Evolutionary conservation across 2,329 filamentous ascomycete species (phyloP).

Genomic region (Annulohypoxylon truncatum): DNA sequence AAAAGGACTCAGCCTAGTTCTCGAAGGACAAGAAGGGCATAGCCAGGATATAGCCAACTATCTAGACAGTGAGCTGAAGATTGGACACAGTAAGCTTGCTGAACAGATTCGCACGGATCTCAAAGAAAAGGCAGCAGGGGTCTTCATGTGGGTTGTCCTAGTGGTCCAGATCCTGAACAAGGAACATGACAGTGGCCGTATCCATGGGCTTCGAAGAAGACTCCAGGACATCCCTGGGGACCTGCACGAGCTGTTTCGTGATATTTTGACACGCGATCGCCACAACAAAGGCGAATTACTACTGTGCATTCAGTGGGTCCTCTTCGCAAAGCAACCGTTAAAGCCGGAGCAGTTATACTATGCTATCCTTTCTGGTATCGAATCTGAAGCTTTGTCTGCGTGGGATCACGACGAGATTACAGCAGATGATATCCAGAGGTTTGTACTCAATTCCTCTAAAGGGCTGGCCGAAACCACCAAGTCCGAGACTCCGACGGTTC

Average conservation of each 20-base stretch:
- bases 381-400: conserved; percentile 35
- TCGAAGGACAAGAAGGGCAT: conserved; percentile 46
- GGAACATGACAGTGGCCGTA: conserved; percentile 47
- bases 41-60: conserved; percentile 1
- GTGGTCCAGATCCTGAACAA: conserved; percentile 55
- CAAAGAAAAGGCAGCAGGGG: conserved; percentile 52
- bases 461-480: not conserved
- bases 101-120: conserved; percentile 46
- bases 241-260: not conserved
- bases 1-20: conserved; percentile 39
- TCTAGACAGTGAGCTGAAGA: not conserved
- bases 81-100: conserved; percentile 31
- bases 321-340: conserved; percentile 61
- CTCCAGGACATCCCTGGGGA: conserved; percentile 46
- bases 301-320: conserved; percentile 64
- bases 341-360: conserved; percentile 58
- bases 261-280: conserved; percentile 62
- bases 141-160: conserved; percentile 60
- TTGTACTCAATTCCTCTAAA: not conserved
- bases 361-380: conserved; percentile 51
- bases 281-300: conserved; percentile 55
- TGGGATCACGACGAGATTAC: conserved; percentile 15
- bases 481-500: not conserved
- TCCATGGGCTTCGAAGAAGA: conserved; percentile 42
- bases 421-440: not conserved